These are phyloP conservation scores for Favolaschia claudopus DNA, from an alignment of 768 basidiomycete species.

Conservation along the genomic window DNA sequence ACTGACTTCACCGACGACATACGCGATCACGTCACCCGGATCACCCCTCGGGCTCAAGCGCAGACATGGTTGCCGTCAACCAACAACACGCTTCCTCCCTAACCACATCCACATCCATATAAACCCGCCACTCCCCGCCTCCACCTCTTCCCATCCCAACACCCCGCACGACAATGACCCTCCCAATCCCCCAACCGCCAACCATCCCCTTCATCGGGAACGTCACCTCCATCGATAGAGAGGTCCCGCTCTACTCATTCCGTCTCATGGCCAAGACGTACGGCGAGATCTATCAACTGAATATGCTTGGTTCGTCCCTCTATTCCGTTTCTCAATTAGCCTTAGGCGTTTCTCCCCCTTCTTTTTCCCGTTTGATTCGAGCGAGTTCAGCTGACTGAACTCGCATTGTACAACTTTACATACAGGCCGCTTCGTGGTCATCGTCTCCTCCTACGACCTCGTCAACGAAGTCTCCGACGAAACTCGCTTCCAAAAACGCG, in stretches of 20 bases:
- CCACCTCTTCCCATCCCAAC: no score
- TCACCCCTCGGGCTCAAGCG: no score
- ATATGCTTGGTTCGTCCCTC: constrained; percentile 40
- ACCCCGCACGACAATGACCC: constrained; percentile 45
- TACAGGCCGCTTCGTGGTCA: constrained; percentile 29
- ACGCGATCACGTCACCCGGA: no score
- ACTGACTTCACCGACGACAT: no score
- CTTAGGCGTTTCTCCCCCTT: no score
- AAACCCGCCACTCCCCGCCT: no score
- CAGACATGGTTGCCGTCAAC: no score
- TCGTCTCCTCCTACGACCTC: constrained; percentile 45
- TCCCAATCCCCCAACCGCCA: constrained; percentile 51
- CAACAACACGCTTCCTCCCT: no score
- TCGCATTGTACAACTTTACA: no score
- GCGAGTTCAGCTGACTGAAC: no score
- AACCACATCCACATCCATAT: no score
- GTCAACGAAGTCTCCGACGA: constrained; percentile 51
- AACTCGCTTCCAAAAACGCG: constrained; percentile 47
- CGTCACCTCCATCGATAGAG: constrained; percentile 40
- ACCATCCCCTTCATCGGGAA: constrained; percentile 52
- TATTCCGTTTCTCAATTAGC: background rate
- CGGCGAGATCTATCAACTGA: constrained; percentile 50
- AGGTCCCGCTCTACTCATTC: constrained; percentile 45
- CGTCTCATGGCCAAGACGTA: constrained; percentile 44
- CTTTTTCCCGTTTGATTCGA: no score